Percentiles rank a stretch among this genome's conserved stretches.
Evolutionary conservation across 1,284 basidiomycete species (phyloP).

Genomic region (Irpex lacteus): DNA sequence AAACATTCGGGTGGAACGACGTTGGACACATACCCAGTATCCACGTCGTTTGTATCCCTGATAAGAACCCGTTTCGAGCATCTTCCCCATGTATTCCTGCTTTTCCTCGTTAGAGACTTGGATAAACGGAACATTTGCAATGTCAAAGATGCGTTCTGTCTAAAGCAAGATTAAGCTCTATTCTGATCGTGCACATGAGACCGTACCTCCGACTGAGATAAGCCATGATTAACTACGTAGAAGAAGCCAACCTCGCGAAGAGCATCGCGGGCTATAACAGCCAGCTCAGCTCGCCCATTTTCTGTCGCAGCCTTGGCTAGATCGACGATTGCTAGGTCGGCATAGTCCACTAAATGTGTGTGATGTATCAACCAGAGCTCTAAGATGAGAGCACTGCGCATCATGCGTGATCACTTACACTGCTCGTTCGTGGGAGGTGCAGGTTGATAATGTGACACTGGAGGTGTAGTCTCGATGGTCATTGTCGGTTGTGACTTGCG

Average conservation of each 20-base stretch:
- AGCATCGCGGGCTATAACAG: constrained; percentile 50
- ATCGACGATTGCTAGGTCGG: constrained; percentile 64
- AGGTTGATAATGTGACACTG: constrained; percentile 35
- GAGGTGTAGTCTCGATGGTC: constrained; percentile 22
- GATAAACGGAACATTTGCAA: constrained; percentile 59
- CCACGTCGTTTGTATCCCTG: constrained; percentile 56
- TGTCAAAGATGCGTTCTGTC: constrained; percentile 57
- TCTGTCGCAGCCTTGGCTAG: constrained; percentile 47
- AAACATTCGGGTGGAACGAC: neutral
- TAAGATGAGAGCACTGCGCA: neutral
- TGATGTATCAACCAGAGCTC: neutral
- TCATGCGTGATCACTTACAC: constrained; percentile 26
- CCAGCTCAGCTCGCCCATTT: constrained; percentile 46
- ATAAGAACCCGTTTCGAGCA: constrained; percentile 48
- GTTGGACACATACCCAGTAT: constrained; percentile 42
- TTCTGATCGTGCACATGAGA: neutral
- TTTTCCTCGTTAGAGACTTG: constrained; percentile 57
- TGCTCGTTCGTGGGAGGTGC: constrained; percentile 33
- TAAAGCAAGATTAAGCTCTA: neutral
- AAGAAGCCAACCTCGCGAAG: constrained; percentile 62
- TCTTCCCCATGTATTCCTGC: constrained; percentile 41
- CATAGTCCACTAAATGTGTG: constrained; percentile 54
- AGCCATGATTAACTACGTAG: constrained; percentile 61
- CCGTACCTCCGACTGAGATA: constrained; percentile 40
- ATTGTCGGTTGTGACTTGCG: neutral